phyloP scores from a whole-genome alignment of 805 yeast species.

The Ogataea chonburiensis region DNA sequence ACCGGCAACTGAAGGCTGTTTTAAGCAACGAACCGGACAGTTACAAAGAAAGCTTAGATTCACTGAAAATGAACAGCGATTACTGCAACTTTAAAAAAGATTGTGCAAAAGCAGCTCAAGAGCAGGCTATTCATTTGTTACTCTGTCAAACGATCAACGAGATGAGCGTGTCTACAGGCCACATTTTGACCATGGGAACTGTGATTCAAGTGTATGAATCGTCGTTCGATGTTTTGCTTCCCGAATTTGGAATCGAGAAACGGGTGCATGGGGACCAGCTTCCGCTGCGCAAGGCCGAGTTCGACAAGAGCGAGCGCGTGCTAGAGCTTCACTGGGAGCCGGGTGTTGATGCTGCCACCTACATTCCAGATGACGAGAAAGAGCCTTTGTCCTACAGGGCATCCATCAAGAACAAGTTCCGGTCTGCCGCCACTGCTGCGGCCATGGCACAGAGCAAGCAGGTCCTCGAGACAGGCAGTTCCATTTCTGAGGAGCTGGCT shows the following conservation, averaged over 20 bases:
- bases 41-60: constrained; percentile 54
- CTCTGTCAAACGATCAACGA: constrained; percentile 81
- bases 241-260: constrained; percentile 93
- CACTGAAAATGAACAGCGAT: constrained; percentile 79
- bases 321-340: constrained; percentile 90
- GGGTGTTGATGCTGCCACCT: constrained; percentile 90
- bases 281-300: constrained; percentile 90
- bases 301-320: constrained; percentile 62
- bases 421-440: constrained; percentile 69
- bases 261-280: constrained; percentile 97
- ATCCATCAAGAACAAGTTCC: constrained; percentile 74
- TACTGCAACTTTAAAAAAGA: constrained; percentile 95
- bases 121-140: constrained; percentile 86
- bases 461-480: constrained; percentile 31
- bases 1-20: constrained; percentile 79
- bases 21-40: constrained; percentile 43
- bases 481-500: constrained; percentile 42
- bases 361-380: constrained; percentile 85
- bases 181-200: constrained; percentile 78
- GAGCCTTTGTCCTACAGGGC: constrained; percentile 72
- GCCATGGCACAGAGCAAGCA: constrained; percentile 54
- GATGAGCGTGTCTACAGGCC: constrained; percentile 71
- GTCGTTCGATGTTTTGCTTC: constrained; percentile 88
- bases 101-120: constrained; percentile 90
- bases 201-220: constrained; percentile 93